Base-by-base conservation (phyloP, 139 green algal genomes). In the Chlamydomonas sp. region DNA sequence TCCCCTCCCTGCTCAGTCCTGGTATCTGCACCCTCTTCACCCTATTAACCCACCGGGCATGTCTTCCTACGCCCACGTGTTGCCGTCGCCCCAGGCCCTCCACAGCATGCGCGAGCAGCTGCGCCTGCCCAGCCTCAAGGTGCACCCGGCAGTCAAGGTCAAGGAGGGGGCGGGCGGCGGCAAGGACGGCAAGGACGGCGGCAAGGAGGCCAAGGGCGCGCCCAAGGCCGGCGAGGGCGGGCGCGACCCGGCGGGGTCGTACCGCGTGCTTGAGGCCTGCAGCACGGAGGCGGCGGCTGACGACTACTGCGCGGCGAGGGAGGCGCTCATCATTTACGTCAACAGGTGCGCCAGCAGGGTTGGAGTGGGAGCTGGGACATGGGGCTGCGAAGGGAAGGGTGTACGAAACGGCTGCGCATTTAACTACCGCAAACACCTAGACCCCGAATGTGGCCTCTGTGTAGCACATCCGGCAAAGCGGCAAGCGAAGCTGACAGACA, bases 301-400 rank as follows among this genome's bases (percentile, higher is more conserved):
- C 20, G 14, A 31, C 6, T 57, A 31, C 31, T 88, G 84, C 66
- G 75, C 63, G 0, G 84, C 84, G 58, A 14, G 4, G 17, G 84
- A 88, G 17, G 84, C 84, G 49, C 75, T 88, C 20, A 9, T 83
- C 9, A 57, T 58, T 12, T 80, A 88, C 84, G 64, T 87, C 31
- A 62, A 87, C 61, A 67, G 18, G 82, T 79, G 71, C 20, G 81
- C 68, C 59, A 2, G 18, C 16, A 2, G 69, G 69, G 12, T 7
- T 2, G 69, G 17, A 18, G 7, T 5, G 31, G 69, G 9, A 14
- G 69, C 69, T 16, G 69, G 2, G 49, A 18, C 69, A 15, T 12
- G 18, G 20, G 18, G n/a, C n/a, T 4, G 31, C 5, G 73, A 16
- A 5, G 69, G 10, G 69, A 16, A 57, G 69, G 69, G 69, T 12